Conservation (phyloP, 2,329 filamentous ascomycete genomes). For the Cladosporium halotolerans region DNA sequence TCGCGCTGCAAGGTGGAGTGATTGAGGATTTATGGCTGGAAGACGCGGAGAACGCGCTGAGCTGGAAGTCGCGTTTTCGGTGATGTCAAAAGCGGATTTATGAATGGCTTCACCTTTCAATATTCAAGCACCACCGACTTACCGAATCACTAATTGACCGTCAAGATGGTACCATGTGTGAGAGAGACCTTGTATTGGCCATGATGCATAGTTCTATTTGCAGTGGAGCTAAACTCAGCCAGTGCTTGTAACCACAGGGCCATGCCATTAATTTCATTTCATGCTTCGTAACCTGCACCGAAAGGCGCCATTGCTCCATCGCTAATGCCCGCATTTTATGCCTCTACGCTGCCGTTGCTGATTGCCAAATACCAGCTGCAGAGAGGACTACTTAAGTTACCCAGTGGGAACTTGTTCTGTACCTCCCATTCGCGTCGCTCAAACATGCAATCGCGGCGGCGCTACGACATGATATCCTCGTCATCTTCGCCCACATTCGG, state of each 20-base stretch:
- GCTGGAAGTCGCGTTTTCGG: no score
- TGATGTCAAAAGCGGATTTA: no score
- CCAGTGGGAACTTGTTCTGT: neutral
- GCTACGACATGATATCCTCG: conserved; percentile 29
- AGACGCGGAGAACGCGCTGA: conserved; percentile 8
- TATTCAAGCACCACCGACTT: no score
- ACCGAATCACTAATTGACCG: no score
- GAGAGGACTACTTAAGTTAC: no score
- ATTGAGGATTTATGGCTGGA: neutral
- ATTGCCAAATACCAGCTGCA: no score
- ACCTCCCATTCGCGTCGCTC: neutral
- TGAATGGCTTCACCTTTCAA: no score
- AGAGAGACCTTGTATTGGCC: neutral
- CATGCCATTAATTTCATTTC: neutral
- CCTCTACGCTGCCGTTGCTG: no score
- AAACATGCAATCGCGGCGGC: no score
- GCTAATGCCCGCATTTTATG: neutral
- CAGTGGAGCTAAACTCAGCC: neutral
- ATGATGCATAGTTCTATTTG: neutral
- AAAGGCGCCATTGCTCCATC: conserved; percentile 9
- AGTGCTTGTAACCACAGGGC: neutral
- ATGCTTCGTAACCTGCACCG: conserved; percentile 10
- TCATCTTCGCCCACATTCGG: conserved; percentile 12
- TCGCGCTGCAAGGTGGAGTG: neutral
- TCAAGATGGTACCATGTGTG: no score